Conservation (phyloP, 768 basidiomycete genomes). For the Suillus lakei region DNA sequence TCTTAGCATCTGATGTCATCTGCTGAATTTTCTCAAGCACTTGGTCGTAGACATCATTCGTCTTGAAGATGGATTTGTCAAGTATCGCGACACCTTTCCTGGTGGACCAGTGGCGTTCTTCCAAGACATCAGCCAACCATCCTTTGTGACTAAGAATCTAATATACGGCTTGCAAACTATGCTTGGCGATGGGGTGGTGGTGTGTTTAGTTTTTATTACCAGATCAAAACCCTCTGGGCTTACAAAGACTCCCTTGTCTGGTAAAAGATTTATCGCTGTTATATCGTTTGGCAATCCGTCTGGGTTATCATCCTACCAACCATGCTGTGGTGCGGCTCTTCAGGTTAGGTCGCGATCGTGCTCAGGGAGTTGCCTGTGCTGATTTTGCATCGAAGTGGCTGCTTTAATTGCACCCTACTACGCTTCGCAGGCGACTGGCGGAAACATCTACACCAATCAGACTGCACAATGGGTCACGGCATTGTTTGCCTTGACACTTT, state of each 20-base stretch:
- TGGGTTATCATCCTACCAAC: slow-evolving; percentile 15
- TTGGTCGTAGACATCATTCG: slow-evolving; percentile 21
- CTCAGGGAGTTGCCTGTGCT: neutral
- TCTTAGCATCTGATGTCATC: neutral
- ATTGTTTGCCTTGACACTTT: slow-evolving; percentile 10
- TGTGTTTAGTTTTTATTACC: slow-evolving; percentile 3
- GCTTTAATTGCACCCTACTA: slow-evolving; percentile 11
- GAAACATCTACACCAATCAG: neutral
- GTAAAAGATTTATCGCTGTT: slow-evolving; percentile 21
- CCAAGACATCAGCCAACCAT: slow-evolving; percentile 22
- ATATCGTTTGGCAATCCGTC: slow-evolving; percentile 18
- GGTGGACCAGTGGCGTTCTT: slow-evolving; percentile 32
- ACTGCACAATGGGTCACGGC: slow-evolving; percentile 12
- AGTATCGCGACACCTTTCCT: slow-evolving; percentile 20
- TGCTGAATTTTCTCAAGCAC: slow-evolving; percentile 12
- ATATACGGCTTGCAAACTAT: slow-evolving; percentile 21
- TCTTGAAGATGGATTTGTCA: slow-evolving; percentile 26
- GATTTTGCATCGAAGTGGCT: neutral
- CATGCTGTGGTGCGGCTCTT: slow-evolving; percentile 11
- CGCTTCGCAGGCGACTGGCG: slow-evolving; percentile 8
- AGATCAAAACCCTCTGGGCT: neutral
- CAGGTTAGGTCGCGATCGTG: slow-evolving; percentile 6
- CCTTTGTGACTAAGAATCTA: slow-evolving; percentile 30
- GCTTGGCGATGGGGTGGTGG: slow-evolving; percentile 16
- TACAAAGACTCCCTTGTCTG: neutral